Evolutionary conservation across 2,329 filamentous ascomycete species (phyloP).

Genomic region (Aspergillus tamarii): DNA sequence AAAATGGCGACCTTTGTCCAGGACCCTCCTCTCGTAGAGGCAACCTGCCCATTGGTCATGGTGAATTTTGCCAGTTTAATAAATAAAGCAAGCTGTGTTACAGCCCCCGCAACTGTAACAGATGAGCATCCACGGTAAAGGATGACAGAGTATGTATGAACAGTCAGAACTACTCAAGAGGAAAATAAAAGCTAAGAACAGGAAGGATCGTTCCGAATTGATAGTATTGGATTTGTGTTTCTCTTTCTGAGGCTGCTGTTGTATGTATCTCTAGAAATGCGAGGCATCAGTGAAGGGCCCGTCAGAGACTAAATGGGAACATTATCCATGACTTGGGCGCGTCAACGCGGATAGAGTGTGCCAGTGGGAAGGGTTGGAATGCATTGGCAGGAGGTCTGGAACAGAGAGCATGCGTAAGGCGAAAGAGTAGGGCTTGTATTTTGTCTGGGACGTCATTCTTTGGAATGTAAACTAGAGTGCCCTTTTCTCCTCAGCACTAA

Average conservation of each 20-base stretch:
- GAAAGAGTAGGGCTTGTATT: background rate
- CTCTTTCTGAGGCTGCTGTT: background rate
- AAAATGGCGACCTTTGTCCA: constrained; percentile 43
- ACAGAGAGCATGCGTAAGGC: background rate
- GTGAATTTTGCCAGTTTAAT: background rate
- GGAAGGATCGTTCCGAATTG: background rate
- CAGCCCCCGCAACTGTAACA: constrained; percentile 2
- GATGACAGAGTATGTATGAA: background rate
- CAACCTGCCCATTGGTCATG: constrained; percentile 17
- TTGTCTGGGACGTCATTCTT: constrained; percentile 10
- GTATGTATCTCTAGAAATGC: constrained; percentile 1
- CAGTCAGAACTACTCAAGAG: background rate
- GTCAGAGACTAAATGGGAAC: constrained; percentile 14
- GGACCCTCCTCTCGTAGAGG: constrained; percentile 30
- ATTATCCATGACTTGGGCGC: constrained; percentile 18
- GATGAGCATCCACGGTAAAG: constrained; percentile 7
- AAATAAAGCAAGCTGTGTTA: constrained; percentile 8
- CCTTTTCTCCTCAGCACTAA: background rate
- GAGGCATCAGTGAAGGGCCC: background rate
- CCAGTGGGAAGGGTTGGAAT: constrained; percentile 23
- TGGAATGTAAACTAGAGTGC: constrained; percentile 8
- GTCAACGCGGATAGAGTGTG: constrained; percentile 22
- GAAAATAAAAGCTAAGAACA: background rate
- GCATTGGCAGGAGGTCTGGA: constrained; percentile 15
- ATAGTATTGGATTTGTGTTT: background rate